Percentiles rank a stretch among this genome's conserved stretches.
These are phyloP conservation scores for Rhodomyrtus tomentosa DNA, from an alignment of 345 rosid genomes.

Conservation along the genomic window DNA sequence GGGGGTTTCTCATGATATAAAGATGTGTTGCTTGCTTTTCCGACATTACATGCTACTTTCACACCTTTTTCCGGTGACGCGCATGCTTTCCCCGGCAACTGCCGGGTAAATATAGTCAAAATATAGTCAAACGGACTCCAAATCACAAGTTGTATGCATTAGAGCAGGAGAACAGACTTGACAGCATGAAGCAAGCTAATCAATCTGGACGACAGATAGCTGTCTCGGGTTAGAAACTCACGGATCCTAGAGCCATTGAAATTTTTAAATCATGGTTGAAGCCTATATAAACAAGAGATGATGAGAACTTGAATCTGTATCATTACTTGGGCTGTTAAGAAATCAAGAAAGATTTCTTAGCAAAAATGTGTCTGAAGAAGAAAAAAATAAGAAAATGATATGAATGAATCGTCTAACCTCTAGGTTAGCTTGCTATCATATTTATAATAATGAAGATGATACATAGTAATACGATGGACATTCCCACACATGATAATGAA, in stretches of 20 bases:
- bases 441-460: too few relatives aligned
- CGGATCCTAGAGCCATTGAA: background rate
- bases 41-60: background rate
- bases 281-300: background rate
- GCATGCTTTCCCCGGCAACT: background rate
- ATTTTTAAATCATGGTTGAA: background rate
- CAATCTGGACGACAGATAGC: background rate
- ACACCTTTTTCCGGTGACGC: background rate
- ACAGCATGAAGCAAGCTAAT: background rate
- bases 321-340: background rate
- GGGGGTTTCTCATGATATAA: background rate
- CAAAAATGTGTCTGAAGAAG: too few relatives aligned
- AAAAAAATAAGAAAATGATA: too few relatives aligned
- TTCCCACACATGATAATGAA: too few relatives aligned
- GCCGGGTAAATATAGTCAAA: background rate
- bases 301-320: background rate
- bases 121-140: background rate
- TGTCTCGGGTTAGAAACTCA: background rate
- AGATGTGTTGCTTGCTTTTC: background rate
- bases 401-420: too few relatives aligned
- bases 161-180: background rate
- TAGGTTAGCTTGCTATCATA: too few relatives aligned
- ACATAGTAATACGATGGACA: too few relatives aligned
- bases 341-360: background rate
- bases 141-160: background rate